Percentiles rank a stretch among this genome's conserved stretches.
Evolutionary conservation across 768 basidiomycete genomes (phyloP).

Genomic region (Crassisporium funariophilum): DNA sequence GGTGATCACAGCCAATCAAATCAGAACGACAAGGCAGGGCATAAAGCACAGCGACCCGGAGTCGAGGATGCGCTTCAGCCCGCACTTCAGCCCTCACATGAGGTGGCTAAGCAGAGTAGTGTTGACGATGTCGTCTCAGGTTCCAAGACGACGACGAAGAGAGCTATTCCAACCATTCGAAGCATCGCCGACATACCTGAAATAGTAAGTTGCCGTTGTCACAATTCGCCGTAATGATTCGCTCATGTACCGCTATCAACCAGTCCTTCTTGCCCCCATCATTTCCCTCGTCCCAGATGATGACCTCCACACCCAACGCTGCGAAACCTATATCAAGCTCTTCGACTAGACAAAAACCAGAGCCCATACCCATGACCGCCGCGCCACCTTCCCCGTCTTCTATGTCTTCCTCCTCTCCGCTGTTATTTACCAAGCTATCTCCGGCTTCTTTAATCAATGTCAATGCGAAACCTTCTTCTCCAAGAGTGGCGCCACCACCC

Average conservation of each 20-base stretch:
- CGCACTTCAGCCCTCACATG: no score
- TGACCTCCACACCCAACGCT: constrained; percentile 26
- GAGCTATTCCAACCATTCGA: neutral
- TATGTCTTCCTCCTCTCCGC: neutral
- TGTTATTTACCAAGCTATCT: no score
- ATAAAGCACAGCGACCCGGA: no score
- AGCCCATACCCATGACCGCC: constrained; percentile 37
- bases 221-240: neutral
- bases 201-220: constrained; percentile 13
- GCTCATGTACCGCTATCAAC: neutral
- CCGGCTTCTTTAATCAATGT: no score
- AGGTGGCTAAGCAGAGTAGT: no score
- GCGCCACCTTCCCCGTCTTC: constrained; percentile 27
- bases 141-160: no score
- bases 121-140: no score
- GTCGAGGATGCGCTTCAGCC: no score
- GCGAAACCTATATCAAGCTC: constrained; percentile 12
- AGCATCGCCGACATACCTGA: constrained; percentile 14
- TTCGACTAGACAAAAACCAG: constrained; percentile 38
- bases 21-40: no score
- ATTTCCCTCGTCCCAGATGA: constrained; percentile 18
- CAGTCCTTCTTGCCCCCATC: constrained; percentile 20
- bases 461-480: no score
- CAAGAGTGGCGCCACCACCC: no score
- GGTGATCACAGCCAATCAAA: neutral